Evolutionary conservation across 495 filamentous ascomycete genomes (phyloP).

Genomic region (Lentithecium fluviatile): DNA sequence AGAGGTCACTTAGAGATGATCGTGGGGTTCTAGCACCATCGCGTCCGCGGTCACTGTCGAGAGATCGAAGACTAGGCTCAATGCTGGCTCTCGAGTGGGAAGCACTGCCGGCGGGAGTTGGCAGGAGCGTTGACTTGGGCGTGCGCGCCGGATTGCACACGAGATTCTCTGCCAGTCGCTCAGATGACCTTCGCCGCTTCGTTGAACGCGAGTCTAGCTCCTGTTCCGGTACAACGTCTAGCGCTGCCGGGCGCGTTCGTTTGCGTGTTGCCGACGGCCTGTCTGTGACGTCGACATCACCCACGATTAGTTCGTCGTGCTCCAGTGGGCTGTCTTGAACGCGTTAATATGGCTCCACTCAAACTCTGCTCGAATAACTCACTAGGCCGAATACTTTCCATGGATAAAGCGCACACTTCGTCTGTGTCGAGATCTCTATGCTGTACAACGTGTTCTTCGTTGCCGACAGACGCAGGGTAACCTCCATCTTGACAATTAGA

Average conservation of each 20-base stretch:
- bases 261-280: slow-evolving; percentile 12
- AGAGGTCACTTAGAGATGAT: slow-evolving; percentile 7
- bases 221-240: slow-evolving; percentile 6
- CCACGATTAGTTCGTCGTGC: slow-evolving; percentile 5
- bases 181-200: slow-evolving; percentile 6
- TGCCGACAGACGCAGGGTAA: slow-evolving; percentile 3
- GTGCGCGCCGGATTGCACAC: slow-evolving; percentile 4
- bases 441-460: neutral
- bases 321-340: neutral
- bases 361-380: slow-evolving; percentile 2
- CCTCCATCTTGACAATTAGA: slow-evolving; percentile 6
- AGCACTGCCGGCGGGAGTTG: slow-evolving; percentile 6
- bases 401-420: too few species aligned
- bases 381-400: neutral
- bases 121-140: slow-evolving; percentile 2
- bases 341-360: neutral
- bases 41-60: slow-evolving; percentile 9
- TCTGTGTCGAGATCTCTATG: too few species aligned
- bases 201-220: slow-evolving; percentile 15
- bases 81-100: slow-evolving; percentile 17
- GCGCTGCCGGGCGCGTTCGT: slow-evolving; percentile 10
- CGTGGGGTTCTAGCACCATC: slow-evolving; percentile 3
- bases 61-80: slow-evolving; percentile 7
- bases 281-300: neutral
- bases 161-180: slow-evolving; percentile 11